Conservation (phyloP, 1,139 yeast genomes). For the Yamadazyma sp. region DNA sequence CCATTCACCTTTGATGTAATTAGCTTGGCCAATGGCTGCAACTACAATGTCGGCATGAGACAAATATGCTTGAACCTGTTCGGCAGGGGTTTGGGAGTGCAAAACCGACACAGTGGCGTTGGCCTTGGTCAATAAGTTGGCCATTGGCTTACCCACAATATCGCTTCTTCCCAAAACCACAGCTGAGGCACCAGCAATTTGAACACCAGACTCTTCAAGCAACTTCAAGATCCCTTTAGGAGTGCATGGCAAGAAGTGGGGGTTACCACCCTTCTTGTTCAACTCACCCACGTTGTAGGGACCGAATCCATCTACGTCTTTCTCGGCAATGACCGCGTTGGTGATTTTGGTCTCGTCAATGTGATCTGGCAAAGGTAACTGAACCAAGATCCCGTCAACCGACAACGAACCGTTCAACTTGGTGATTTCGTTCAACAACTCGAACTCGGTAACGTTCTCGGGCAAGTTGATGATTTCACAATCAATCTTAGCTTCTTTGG, state of each 20-base stretch:
- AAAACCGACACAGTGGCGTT: slow-evolving; percentile 84
- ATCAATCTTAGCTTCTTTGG: slow-evolving; percentile 74
- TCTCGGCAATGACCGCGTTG: slow-evolving; percentile 68
- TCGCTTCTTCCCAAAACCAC: slow-evolving; percentile 96
- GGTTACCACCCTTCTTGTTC: slow-evolving; percentile 84
- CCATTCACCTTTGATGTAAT: slow-evolving; percentile 87
- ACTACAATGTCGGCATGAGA: slow-evolving; percentile 84
- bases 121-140: slow-evolving; percentile 73
- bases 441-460: slow-evolving; percentile 56
- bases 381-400: slow-evolving; percentile 89
- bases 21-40: slow-evolving; percentile 87
- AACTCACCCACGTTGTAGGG: slow-evolving; percentile 89
- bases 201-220: slow-evolving; percentile 61
- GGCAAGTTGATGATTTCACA: slow-evolving; percentile 71
- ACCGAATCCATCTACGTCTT: slow-evolving; percentile 97
- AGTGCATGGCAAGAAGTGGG: slow-evolving; percentile 89
- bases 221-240: slow-evolving; percentile 91
- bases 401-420: slow-evolving; percentile 62
- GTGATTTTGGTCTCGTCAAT: slow-evolving; percentile 79
- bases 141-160: slow-evolving; percentile 93
- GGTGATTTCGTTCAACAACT: slow-evolving; percentile 58
- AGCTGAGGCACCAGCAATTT: slow-evolving; percentile 75
- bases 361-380: slow-evolving; percentile 84
- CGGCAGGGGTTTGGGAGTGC: slow-evolving; percentile 69
- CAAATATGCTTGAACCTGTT: slow-evolving; percentile 59